phyloP scores from a whole-genome alignment of 2,329 filamentous ascomycete genomes.

The Hymenoscyphus fructigenus region DNA sequence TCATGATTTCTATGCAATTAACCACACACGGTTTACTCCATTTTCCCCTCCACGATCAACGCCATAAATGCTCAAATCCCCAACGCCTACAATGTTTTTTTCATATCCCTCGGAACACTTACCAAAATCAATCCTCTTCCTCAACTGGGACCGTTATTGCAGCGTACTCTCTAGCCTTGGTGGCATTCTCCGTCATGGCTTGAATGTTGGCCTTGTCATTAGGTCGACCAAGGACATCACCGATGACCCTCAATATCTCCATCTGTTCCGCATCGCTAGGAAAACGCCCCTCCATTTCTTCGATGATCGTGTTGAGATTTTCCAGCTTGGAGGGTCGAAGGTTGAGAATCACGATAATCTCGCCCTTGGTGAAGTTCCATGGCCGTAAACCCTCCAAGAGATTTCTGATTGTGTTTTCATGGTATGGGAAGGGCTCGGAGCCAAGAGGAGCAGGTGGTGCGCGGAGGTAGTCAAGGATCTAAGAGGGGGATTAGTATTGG shows the following conservation, averaged over 20 bases:
- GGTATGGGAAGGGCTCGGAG: constrained; percentile 43
- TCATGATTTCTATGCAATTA: not conserved
- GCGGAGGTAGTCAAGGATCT: constrained; percentile 63
- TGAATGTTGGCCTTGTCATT: constrained; percentile 33
- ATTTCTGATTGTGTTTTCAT: constrained; percentile 48
- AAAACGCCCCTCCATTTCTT: constrained; percentile 64
- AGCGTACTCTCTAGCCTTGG: constrained; percentile 18
- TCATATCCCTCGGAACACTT: not conserved
- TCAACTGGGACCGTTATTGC: not conserved
- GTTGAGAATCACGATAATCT: constrained; percentile 68
- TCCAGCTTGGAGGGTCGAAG: constrained; percentile 57
- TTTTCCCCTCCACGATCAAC: not conserved
- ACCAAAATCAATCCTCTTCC: not conserved
- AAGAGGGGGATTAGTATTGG: constrained; percentile 13
- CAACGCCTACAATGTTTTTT: not conserved
- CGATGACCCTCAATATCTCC: constrained; percentile 56
- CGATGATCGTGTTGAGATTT: constrained; percentile 61
- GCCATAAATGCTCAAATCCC: not conserved
- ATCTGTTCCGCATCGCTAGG: constrained; percentile 54
- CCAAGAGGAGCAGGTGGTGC: constrained; percentile 55
- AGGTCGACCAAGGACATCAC: constrained; percentile 53
- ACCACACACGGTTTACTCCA: not conserved
- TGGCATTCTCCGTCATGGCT: constrained; percentile 31
- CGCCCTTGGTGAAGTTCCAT: constrained; percentile 65
- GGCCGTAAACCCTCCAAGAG: constrained; percentile 56